Evolutionary conservation across 1,139 yeast genomes (phyloP).

Genomic region (Geotrichum candidum): DNA sequence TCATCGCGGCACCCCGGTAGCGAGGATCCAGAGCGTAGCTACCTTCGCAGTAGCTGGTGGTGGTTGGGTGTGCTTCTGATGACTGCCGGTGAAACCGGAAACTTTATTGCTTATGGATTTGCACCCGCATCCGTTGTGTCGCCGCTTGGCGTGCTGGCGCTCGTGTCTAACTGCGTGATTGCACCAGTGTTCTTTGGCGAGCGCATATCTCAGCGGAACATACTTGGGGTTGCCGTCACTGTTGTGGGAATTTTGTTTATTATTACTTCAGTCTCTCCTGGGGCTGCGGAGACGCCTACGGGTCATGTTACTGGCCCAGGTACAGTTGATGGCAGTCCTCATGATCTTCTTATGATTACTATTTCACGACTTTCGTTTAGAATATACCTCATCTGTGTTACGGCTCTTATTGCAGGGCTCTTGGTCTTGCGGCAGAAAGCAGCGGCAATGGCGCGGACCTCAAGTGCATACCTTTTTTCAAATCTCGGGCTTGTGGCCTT

Average conservation of each 20-base stretch:
- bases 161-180: conserved; percentile 41
- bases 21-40: conserved; percentile 13
- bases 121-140: conserved; percentile 45
- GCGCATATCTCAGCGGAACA: conserved; percentile 31
- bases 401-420: conserved; percentile 20
- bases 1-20: conserved; percentile 14
- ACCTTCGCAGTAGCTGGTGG: conserved; percentile 35
- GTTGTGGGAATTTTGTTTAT: conserved; percentile 40
- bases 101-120: conserved; percentile 43
- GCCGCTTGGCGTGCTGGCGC: conserved; percentile 44
- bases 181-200: conserved; percentile 44
- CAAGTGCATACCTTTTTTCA: conserved; percentile 17
- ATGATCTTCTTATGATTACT: conserved; percentile 29
- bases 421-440: conserved; percentile 3
- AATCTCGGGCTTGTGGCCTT: conserved; percentile 39
- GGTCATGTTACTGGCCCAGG: background rate
- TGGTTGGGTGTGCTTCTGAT: conserved; percentile 40
- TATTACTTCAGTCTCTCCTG: conserved; percentile 31
- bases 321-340: conserved; percentile 22
- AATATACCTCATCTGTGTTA: conserved; percentile 29
- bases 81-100: conserved; percentile 42
- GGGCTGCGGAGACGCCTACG: conserved; percentile 1
- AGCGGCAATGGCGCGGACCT: background rate
- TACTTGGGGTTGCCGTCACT: conserved; percentile 38
- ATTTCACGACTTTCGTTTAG: conserved; percentile 26